phyloP scores from a whole-genome alignment of 768 basidiomycete genomes.

The Suillus americanus region DNA sequence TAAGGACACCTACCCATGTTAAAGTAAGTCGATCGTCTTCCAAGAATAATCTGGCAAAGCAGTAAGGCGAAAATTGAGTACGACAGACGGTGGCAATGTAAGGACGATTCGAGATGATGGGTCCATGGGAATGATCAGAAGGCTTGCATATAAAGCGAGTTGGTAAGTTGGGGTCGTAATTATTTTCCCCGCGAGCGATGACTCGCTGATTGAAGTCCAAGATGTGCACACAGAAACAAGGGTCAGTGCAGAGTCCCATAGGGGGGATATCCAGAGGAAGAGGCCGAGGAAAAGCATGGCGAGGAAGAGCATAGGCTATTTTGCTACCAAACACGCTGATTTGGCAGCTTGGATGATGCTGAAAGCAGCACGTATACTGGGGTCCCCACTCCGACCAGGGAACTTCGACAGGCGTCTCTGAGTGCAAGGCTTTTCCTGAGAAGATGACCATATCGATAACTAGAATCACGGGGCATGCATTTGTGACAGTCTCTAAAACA shows the following conservation, averaged over 20 bases:
- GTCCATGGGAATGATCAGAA: background rate
- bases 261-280: background rate
- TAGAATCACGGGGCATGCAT: background rate
- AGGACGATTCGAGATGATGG: background rate
- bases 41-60: background rate
- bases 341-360: background rate
- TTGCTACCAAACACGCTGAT: background rate
- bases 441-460: constrained; percentile 1
- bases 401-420: background rate
- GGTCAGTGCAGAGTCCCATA: too few relatives aligned
- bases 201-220: background rate
- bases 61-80: too few relatives aligned
- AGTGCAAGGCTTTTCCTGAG: background rate
- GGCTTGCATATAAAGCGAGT: background rate
- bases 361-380: background rate
- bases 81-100: background rate
- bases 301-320: background rate
- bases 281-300: background rate
- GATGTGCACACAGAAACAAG: background rate
- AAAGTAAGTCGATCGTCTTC: background rate
- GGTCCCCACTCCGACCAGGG: background rate
- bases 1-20: background rate
- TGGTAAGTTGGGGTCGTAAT: background rate
- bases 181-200: background rate
- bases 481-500: background rate